Evolutionary conservation across 202 grass and related monocot genomes (phyloP), one percentile per base, ranked within the genome.

Genomic region (Alloteropsis angusta): DNA sequence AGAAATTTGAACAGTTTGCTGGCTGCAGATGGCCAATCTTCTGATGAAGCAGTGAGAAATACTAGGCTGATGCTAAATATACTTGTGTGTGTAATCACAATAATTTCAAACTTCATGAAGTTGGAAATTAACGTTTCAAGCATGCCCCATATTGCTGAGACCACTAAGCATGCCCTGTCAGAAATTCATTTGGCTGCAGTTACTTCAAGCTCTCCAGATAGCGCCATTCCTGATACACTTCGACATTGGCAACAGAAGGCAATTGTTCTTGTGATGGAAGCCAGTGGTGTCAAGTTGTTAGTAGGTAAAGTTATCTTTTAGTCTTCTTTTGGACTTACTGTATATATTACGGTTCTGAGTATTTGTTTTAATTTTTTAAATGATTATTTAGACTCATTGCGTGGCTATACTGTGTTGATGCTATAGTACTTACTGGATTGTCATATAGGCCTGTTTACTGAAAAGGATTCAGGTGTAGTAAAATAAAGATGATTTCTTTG

Each of bases 271-370:
- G 79, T 97, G 71, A 87, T 97, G 75, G 93, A 93, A 89, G 88
- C 90, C 67, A 88, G 93, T 42, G 88, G 90, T 78, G 93, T 97
- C 75, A 89, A 89, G 71, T 90, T 82, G 88, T 88, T 97, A 83
- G 90, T 93, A 87, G 93, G 93, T 97, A 93, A 90, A 85, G 54
- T 75, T 86, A 61, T 53, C 45, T 77, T 75, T 64, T 75, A 36
- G 44, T 67, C 59, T 62, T 77, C 42, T 68, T 61, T 61, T 41
- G 65, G 18, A 79, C 22, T 50, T 67, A n/a, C n/a, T n/a, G n/a
- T n/a, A 66, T 19, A 38, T 81, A 39, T 9, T 59, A 46, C 45
- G 26, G 1, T 75, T 75, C 60, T 72, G 15, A n/a, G n/a, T 16
- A 64, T 72, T 21, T 54, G 8, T 48, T 72, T 43, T 13, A 74